phyloP scores from a whole-genome alignment of 1,284 basidiomycete genomes.

The Cystobasidium pallidum region DNA sequence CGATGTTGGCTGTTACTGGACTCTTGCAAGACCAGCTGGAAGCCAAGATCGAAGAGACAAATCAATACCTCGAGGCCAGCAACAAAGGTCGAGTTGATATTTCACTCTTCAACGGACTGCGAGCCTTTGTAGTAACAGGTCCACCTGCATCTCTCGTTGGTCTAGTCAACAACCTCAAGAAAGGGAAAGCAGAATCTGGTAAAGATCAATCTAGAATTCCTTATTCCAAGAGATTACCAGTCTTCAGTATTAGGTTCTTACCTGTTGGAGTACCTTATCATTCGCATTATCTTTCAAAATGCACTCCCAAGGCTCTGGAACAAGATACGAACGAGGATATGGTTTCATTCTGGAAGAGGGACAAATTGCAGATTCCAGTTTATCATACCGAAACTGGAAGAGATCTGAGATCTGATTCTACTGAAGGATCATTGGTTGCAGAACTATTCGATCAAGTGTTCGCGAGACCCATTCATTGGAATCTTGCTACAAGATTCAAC shows the following conservation, averaged over 20 bases:
- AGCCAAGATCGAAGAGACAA: slow-evolving; percentile 82
- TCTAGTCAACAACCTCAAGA: slow-evolving; percentile 84
- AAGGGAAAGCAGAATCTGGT: slow-evolving; percentile 81
- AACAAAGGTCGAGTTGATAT: slow-evolving; percentile 63
- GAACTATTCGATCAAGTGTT: slow-evolving; percentile 88
- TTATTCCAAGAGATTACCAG: slow-evolving; percentile 86
- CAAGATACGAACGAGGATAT: slow-evolving; percentile 74
- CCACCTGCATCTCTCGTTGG: slow-evolving; percentile 90
- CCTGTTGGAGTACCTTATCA: slow-evolving; percentile 95
- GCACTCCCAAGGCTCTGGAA: slow-evolving; percentile 72
- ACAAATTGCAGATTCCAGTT: slow-evolving; percentile 79
- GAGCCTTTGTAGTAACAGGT: slow-evolving; percentile 90
- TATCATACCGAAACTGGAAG: slow-evolving; percentile 89
- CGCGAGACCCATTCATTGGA: slow-evolving; percentile 88
- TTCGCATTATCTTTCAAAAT: slow-evolving; percentile 78
- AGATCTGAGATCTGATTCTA: slow-evolving; percentile 78
- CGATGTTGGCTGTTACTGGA: slow-evolving; percentile 90
- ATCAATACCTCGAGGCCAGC: slow-evolving; percentile 72
- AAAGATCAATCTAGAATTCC: slow-evolving; percentile 82
- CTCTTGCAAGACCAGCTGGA: slow-evolving; percentile 67
- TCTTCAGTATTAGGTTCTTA: slow-evolving; percentile 90
- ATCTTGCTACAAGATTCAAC: slow-evolving; percentile 79
- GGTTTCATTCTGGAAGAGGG: slow-evolving; percentile 67
- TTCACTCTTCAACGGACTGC: slow-evolving; percentile 89
- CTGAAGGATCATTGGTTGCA: slow-evolving; percentile 46